Conservation (phyloP, 345 rosid genomes). For the Toxicodendron radicans region DNA sequence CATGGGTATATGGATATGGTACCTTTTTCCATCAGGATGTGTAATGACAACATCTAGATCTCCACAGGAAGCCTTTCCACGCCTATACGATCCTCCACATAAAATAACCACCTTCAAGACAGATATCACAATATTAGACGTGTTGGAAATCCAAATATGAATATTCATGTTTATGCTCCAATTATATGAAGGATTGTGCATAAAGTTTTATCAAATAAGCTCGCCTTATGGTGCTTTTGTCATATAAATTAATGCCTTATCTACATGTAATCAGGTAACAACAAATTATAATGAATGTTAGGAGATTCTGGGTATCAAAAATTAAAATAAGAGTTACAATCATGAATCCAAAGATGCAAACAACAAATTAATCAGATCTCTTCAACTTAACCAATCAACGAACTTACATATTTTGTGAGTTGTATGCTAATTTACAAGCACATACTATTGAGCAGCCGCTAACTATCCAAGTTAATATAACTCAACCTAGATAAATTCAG, state of each 20-base stretch:
- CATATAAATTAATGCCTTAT: neutral
- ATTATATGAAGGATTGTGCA: neutral
- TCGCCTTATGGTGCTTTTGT: neutral
- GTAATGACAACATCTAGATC: slow-evolving; percentile 84
- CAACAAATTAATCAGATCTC: too few species aligned
- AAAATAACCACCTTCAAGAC: slow-evolving; percentile 59
- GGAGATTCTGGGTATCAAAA: neutral
- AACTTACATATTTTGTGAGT: too few species aligned
- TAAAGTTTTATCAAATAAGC: neutral
- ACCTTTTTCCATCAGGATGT: slow-evolving; percentile 95
- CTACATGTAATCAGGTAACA: neutral
- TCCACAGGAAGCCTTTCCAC: slow-evolving; percentile 94
- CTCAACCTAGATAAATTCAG: neutral
- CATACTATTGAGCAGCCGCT: neutral
- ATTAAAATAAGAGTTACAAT: neutral
- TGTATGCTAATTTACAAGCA: neutral
- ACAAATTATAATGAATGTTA: neutral
- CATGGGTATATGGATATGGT: neutral
- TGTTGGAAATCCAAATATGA: neutral
- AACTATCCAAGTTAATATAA: neutral
- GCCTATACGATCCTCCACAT: slow-evolving; percentile 97
- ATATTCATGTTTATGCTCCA: slow-evolving; percentile 16
- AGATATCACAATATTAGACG: slow-evolving; percentile 13
- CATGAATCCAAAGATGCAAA: too few species aligned
- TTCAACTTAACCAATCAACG: too few species aligned